Evolutionary conservation across 176 grass and related monocot species (phyloP).

Genomic region (Avena sativa): DNA sequence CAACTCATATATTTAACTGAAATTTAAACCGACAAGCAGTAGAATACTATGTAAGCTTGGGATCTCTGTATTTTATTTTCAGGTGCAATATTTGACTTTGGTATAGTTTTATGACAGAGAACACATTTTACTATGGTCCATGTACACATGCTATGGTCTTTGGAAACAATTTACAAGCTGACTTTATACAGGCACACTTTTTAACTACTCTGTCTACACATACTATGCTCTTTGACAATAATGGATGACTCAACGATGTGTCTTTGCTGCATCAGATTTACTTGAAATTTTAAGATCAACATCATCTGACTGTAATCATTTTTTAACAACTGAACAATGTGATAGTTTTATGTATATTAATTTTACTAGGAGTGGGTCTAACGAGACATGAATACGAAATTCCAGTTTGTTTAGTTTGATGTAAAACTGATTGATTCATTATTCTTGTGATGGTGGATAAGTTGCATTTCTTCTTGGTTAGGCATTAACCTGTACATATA

Average conservation of each 20-base stretch:
- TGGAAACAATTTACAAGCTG: neutral
- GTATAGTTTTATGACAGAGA: neutral
- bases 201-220: slow-evolving; percentile 13
- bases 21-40: neutral
- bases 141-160: slow-evolving; percentile 4
- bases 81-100: neutral
- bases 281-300: neutral
- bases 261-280: slow-evolving; percentile 14
- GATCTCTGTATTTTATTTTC: neutral
- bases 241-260: neutral
- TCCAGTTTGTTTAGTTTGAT: slow-evolving; percentile 13
- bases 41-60: slow-evolving; percentile 2
- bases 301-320: neutral
- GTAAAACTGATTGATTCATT: slow-evolving; percentile 1
- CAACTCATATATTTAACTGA: neutral
- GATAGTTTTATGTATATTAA: neutral
- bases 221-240: neutral
- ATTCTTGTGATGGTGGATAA: neutral
- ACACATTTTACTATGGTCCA: neutral
- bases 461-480: neutral
- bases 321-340: neutral
- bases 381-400: neutral
- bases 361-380: neutral
- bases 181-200: neutral
- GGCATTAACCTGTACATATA: slow-evolving; percentile 24